Evolutionary conservation across 768 basidiomycete genomes (phyloP), one percentile per base, ranked within the genome.

Genomic region (Russula vinacea): DNA sequence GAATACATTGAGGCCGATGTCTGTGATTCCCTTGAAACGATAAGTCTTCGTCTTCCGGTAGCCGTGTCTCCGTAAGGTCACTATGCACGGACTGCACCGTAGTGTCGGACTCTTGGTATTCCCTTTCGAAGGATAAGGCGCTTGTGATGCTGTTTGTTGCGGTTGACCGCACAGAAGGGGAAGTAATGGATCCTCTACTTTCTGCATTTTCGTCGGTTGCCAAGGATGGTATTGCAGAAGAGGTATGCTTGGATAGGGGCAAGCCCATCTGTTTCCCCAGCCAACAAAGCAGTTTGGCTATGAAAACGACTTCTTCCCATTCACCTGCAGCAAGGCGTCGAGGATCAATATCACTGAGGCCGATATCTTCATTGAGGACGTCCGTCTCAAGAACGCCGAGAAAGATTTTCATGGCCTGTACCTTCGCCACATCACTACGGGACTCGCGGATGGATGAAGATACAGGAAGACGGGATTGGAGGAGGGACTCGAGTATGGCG

Each of bases 341-440:
- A 1, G 89, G 89, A 64, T 92, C 89, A 40, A 91, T 73, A 39
- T 80, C 78, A 64, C 82, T 82, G 10, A 91, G 76, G 0, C 88
- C 89, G 6, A 90, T 81, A 64, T 88, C 84, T 37, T 73, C 70
- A 68, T 77, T 71, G 16, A 91, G 70, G 40, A 90, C 74, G 65
- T 91, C 89, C 35, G 77, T 80, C 65, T 89, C 86, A 7, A 92
- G 78, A 7, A 90, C 82, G 1, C 89, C 89, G 8, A 92, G 78
- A 60, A 92, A 87, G 3, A 91, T 78, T 69, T 91, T 89, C 79
- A 88, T 86, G 37, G 82, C 83, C 53, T 87, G 82, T 1, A 88
- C 73, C 68, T 84, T 84, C 9, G 78, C 76, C 1, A 62, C 66
- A 61, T 62, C 63, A 49, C 58, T 76, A 69, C 77, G 73, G 42